phyloP scores from a whole-genome alignment of 2,329 filamentous ascomycete genomes.

The Plenodomus biglobosus region DNA sequence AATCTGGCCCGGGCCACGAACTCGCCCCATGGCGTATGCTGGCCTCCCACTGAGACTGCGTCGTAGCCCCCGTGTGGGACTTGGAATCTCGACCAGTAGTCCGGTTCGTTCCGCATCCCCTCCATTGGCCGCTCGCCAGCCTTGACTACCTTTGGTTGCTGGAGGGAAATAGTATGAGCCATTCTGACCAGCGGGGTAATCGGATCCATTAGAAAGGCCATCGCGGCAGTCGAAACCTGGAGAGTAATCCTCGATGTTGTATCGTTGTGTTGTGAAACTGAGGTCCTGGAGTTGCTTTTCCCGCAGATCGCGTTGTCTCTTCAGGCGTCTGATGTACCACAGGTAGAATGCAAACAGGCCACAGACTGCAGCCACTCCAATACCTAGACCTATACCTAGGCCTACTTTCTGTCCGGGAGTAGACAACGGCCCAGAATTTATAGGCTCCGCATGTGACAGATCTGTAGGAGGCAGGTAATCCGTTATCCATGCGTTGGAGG shows the following conservation, averaged over 20 bases:
- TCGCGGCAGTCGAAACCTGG: constrained; percentile 39
- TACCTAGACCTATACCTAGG: constrained; percentile 48
- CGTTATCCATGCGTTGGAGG: constrained; percentile 60
- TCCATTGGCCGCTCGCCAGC: constrained; percentile 34
- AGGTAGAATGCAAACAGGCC: constrained; percentile 49
- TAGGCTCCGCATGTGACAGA: constrained; percentile 11
- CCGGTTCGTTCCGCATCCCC: constrained; percentile 51
- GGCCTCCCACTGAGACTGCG: constrained; percentile 44
- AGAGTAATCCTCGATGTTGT: constrained; percentile 42
- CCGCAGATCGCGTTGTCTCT: constrained; percentile 47
- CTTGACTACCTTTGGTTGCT: constrained; percentile 25
- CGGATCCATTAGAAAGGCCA: constrained; percentile 46
- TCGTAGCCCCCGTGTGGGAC: constrained; percentile 51
- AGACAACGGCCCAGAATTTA: constrained; percentile 41
- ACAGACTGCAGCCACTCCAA: constrained; percentile 48
- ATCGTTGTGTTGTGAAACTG: constrained; percentile 54
- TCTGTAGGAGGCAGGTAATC: constrained; percentile 56
- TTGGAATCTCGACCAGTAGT: constrained; percentile 51
- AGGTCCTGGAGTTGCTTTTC: constrained; percentile 59
- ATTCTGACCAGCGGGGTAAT: constrained; percentile 29
- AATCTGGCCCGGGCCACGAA: constrained; percentile 57
- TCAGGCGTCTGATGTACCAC: constrained; percentile 49
- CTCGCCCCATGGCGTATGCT: constrained; percentile 52
- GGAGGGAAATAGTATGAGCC: constrained; percentile 33
- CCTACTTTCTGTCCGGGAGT: constrained; percentile 51